Evolutionary conservation across 1,284 basidiomycete genomes (phyloP).

Genomic region (Puccinia coronata): DNA sequence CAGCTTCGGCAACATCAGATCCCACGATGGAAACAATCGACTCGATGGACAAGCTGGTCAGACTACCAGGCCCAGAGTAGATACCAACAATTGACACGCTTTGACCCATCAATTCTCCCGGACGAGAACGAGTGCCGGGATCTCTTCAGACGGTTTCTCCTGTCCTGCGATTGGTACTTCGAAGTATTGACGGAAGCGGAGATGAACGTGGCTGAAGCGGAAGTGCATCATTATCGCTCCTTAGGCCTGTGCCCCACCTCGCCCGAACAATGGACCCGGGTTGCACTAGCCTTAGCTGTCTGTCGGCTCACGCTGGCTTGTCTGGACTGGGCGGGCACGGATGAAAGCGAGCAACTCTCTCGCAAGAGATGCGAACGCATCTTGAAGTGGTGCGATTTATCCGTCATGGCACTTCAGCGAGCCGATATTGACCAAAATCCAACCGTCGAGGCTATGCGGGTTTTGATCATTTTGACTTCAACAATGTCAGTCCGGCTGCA

Average conservation of each 20-base stretch:
- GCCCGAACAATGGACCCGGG: conserved; percentile 29
- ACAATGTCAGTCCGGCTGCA: conserved; percentile 38
- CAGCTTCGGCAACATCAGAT: conserved; percentile 28
- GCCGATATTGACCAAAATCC: conserved; percentile 40
- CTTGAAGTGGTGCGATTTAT: conserved; percentile 38
- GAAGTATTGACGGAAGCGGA: conserved; percentile 26
- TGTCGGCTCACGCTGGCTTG: conserved; percentile 37
- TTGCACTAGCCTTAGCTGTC: conserved; percentile 33
- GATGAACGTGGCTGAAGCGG: conserved; percentile 3
- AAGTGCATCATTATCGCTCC: conserved; percentile 23
- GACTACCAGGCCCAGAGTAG: conserved; percentile 30
- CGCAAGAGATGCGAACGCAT: conserved; percentile 31
- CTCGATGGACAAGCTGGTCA: conserved; percentile 13
- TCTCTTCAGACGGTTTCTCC: conserved; percentile 13
- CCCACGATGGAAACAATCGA: conserved; percentile 2
- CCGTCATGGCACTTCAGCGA: conserved; percentile 34
- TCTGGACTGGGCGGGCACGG: conserved; percentile 38
- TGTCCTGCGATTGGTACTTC: conserved; percentile 41
- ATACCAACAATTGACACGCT: conserved; percentile 28
- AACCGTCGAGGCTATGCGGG: conserved; percentile 43
- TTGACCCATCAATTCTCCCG: conserved; percentile 28
- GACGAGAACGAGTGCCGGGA: conserved; percentile 28
- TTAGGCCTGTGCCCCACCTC: conserved; percentile 12
- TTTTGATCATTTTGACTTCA: conserved; percentile 40
- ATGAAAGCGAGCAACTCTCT: conserved; percentile 20